phyloP scores from a whole-genome alignment of 345 rosid genomes.

The Salix caprea region DNA sequence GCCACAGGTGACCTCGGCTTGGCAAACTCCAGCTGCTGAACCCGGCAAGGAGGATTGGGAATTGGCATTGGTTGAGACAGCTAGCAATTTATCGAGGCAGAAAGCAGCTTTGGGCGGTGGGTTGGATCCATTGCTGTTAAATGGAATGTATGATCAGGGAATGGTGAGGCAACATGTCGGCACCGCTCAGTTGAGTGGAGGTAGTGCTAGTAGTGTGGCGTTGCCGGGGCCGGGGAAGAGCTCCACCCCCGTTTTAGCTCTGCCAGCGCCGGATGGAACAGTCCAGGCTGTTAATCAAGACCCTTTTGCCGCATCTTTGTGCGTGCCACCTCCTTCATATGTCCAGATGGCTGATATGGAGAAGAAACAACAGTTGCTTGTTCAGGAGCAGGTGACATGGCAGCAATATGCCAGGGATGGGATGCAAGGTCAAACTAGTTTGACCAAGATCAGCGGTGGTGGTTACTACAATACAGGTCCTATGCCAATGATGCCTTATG shows the following conservation, averaged over 20 bases:
- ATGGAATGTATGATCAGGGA: constrained; percentile 93
- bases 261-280: constrained; percentile 67
- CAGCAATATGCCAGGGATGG: constrained; percentile 61
- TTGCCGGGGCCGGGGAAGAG: constrained; percentile 50
- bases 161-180: constrained; percentile 57
- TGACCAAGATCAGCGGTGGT: constrained; percentile 41
- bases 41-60: constrained; percentile 87
- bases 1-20: constrained; percentile 65
- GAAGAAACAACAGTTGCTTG: constrained; percentile 57
- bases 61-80: constrained; percentile 76
- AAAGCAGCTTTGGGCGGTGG: constrained; percentile 82
- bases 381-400: constrained; percentile 69
- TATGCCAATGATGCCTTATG: constrained; percentile 43
- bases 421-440: constrained; percentile 66
- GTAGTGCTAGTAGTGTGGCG: constrained; percentile 85
- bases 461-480: constrained; percentile 40
- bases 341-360: constrained; percentile 78
- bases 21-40: constrained; percentile 90
- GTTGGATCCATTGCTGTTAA: constrained; percentile 70
- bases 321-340: constrained; percentile 57
- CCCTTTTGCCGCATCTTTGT: constrained; percentile 62
- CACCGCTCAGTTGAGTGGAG: constrained; percentile 52
- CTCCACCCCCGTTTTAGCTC: constrained; percentile 53
- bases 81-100: constrained; percentile 68
- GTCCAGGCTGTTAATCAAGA: constrained; percentile 42